Evolutionary conservation across 441 rosid species (phyloP).

Genomic region (Erodium trifolium): DNA sequence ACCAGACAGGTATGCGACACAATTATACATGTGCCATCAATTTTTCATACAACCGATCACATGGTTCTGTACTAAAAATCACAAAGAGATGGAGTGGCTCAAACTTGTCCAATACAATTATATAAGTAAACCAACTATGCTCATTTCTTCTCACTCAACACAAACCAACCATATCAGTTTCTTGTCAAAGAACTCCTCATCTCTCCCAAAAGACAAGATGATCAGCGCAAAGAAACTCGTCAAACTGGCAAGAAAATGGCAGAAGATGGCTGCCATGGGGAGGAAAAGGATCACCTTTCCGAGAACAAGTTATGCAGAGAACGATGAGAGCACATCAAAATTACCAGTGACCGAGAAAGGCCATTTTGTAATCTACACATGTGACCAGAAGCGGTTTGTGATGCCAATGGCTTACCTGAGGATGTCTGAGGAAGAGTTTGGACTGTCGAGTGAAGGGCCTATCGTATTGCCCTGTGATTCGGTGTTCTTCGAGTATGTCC

Average conservation of each 20-base stretch:
- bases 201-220: not conserved
- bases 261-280: not conserved
- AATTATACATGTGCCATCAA: not conserved
- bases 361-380: not conserved
- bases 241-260: constrained; percentile 35
- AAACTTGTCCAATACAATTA: not conserved
- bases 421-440: constrained; percentile 6
- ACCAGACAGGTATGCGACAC: not conserved
- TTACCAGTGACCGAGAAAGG: not conserved
- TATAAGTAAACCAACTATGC: not conserved
- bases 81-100: not conserved
- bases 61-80: not conserved
- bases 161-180: not conserved
- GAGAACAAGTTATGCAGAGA: not conserved
- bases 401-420: constrained; percentile 21
- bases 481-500: constrained; percentile 10
- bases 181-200: not conserved
- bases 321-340: not conserved
- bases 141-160: not conserved
- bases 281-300: not conserved
- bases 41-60: not conserved
- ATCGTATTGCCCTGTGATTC: constrained; percentile 14
- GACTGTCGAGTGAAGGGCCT: constrained; percentile 10
- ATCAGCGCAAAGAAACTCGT: constrained; percentile 19
- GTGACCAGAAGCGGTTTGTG: constrained; percentile 14